phyloP scores from a whole-genome alignment of 768 basidiomycete genomes.

The Tylopilus rubrobrunneus region DNA sequence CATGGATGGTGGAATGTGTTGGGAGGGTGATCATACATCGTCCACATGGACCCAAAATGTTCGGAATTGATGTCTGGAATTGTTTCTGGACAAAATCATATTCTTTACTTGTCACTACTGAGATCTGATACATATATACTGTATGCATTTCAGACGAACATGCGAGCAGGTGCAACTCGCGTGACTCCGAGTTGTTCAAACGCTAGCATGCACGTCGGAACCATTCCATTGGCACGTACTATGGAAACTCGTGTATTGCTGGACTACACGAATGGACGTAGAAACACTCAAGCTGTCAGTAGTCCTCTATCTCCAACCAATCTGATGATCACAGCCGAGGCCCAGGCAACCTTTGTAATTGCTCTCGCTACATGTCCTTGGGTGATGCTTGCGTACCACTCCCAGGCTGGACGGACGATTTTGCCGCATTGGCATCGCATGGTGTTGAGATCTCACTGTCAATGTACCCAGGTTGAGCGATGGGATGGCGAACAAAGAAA shows the following conservation, averaged over 20 bases:
- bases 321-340: slow-evolving; percentile 42
- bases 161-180: too few relatives aligned
- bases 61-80: too few relatives aligned
- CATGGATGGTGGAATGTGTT: slow-evolving; percentile 14
- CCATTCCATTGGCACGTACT: too few relatives aligned
- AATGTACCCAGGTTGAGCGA: slow-evolving; percentile 78
- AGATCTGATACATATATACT: too few relatives aligned
- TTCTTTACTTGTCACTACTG: too few relatives aligned
- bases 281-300: not conserved
- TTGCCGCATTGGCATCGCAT: slow-evolving; percentile 92
- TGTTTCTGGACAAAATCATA: too few relatives aligned
- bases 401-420: slow-evolving; percentile 89
- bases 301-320: slow-evolving; percentile 18
- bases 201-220: too few relatives aligned
- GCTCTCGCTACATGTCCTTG: slow-evolving; percentile 63
- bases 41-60: too few relatives aligned
- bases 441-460: slow-evolving; percentile 93
- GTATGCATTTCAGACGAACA: too few relatives aligned
- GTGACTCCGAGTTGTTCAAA: too few relatives aligned
- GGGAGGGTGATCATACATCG: not conserved
- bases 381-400: slow-evolving; percentile 83
- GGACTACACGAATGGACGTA: not conserved
- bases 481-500: slow-evolving; percentile 92
- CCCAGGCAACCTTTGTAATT: slow-evolving; percentile 62
- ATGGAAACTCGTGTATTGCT: not conserved